Evolutionary conservation across 1,139 yeast species (phyloP).

Genomic region (Yamadazyma atlantica): DNA sequence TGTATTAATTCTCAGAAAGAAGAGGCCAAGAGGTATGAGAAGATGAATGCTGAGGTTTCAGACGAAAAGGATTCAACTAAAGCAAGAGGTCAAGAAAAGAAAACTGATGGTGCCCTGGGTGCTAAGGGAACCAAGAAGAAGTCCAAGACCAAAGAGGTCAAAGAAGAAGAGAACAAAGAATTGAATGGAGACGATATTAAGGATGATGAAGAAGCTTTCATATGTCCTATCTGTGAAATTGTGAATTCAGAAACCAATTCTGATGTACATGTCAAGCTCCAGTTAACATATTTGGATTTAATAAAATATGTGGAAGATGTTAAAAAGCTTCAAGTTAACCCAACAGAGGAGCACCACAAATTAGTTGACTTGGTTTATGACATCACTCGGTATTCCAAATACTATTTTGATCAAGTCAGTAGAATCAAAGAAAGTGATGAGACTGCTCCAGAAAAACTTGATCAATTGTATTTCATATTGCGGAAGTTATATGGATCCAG

Average conservation of each 20-base stretch:
- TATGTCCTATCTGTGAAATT: constrained; percentile 66
- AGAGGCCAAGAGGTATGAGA: not conserved
- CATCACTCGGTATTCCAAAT: constrained; percentile 11
- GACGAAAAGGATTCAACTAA: constrained; percentile 20
- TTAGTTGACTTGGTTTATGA: constrained; percentile 21
- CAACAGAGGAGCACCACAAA: constrained; percentile 36
- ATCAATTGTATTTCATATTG: constrained; percentile 25
- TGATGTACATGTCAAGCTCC: constrained; percentile 20
- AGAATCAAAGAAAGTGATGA: constrained; percentile 14
- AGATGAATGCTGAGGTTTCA: constrained; percentile 16
- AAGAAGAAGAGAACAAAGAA: constrained; percentile 18
- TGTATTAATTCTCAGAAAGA: constrained; percentile 47
- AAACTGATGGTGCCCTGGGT: not conserved
- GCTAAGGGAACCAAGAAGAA: not conserved
- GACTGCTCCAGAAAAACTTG: constrained; percentile 20
- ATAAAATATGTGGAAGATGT: constrained; percentile 26
- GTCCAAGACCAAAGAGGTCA: constrained; percentile 4
- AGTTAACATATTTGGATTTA: constrained; percentile 22
- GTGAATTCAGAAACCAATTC: constrained; percentile 19
- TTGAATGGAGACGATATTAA: constrained; percentile 24
- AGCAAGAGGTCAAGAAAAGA: not conserved
- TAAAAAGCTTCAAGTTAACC: constrained; percentile 32
- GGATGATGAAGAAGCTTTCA: constrained; percentile 40
- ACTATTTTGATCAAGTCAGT: constrained; percentile 14
- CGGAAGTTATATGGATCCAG: constrained; percentile 39